Evolutionary conservation across 805 yeast genomes (phyloP).

Genomic region (Metschnikowia amazonensis): DNA sequence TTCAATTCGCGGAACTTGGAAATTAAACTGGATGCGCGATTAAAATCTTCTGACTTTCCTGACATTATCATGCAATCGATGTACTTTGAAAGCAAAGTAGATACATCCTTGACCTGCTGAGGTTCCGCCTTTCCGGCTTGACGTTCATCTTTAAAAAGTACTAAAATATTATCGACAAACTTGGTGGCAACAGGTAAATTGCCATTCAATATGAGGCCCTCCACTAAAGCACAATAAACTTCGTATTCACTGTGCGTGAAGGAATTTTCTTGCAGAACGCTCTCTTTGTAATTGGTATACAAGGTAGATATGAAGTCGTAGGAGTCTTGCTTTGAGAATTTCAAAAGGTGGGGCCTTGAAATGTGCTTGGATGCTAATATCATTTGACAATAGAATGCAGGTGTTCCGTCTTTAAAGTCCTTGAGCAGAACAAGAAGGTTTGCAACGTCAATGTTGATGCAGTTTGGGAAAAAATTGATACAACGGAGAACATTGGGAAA

Average conservation of each 20-base stretch:
- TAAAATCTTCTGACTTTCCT: constrained; percentile 15
- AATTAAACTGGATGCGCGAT: constrained; percentile 25
- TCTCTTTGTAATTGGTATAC: constrained; percentile 32
- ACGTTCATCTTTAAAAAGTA: constrained; percentile 34
- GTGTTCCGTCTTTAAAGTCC: constrained; percentile 23
- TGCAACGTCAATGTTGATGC: constrained; percentile 21
- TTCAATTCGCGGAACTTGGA: constrained; percentile 26
- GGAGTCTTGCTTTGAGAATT: constrained; percentile 15
- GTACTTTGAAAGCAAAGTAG: constrained; percentile 43
- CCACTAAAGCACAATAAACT: constrained; percentile 50
- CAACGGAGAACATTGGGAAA: constrained; percentile 35
- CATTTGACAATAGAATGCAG: constrained; percentile 33
- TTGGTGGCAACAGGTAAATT: constrained; percentile 50
- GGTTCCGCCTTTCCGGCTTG: constrained; percentile 15
- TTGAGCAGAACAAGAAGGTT: constrained; percentile 25
- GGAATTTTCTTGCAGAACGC: neutral
- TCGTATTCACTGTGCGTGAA: constrained; percentile 38
- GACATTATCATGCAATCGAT: constrained; percentile 32
- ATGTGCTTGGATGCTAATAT: constrained; percentile 30
- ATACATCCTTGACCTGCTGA: constrained; percentile 23
- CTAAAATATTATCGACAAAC: constrained; percentile 52
- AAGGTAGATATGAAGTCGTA: constrained; percentile 28
- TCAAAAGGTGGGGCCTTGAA: constrained; percentile 16
- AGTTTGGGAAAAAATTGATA: constrained; percentile 26
- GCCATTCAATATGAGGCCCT: constrained; percentile 49